Percentiles rank a stretch among this genome's conserved stretches.
Evolutionary conservation across 2,329 filamentous ascomycete genomes (phyloP).

Genomic region (Aureobasidium namibiae): DNA sequence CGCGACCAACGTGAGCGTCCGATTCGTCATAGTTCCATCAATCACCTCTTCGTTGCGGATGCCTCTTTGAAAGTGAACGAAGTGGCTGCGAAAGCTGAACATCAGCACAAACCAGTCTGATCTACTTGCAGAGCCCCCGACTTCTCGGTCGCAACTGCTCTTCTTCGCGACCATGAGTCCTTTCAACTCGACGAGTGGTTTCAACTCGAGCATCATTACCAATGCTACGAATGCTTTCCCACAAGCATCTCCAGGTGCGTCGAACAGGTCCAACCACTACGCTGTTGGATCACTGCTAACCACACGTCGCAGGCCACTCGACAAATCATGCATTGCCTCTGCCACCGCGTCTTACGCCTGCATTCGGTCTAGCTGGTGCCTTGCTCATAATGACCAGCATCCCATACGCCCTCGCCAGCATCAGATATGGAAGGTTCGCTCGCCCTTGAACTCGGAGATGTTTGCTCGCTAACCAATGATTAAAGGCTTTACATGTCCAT

Average conservation of each 20-base stretch:
- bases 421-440: conserved; percentile 55
- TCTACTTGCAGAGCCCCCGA: background rate
- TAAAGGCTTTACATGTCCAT: conserved; percentile 63
- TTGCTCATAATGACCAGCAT: conserved; percentile 67
- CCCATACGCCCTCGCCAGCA: conserved; percentile 66
- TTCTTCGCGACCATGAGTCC: background rate
- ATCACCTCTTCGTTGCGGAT: background rate
- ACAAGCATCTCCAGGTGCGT: background rate
- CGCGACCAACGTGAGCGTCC: background rate
- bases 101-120: background rate
- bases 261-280: background rate
- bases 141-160: background rate
- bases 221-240: too few species aligned
- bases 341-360: conserved; percentile 67
- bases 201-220: background rate
- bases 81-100: background rate
- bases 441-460: conserved; percentile 27
- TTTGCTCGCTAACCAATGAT: conserved; percentile 20
- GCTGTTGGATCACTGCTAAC: background rate
- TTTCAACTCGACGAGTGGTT: background rate
- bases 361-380: conserved; percentile 68
- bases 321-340: conserved; percentile 52
- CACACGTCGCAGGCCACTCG: background rate
- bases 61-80: background rate
- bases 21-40: background rate